Percentiles rank a stretch among this genome's conserved stretches.
phyloP scores from a whole-genome alignment of 441 rosid genomes.

The Croton setiger region DNA sequence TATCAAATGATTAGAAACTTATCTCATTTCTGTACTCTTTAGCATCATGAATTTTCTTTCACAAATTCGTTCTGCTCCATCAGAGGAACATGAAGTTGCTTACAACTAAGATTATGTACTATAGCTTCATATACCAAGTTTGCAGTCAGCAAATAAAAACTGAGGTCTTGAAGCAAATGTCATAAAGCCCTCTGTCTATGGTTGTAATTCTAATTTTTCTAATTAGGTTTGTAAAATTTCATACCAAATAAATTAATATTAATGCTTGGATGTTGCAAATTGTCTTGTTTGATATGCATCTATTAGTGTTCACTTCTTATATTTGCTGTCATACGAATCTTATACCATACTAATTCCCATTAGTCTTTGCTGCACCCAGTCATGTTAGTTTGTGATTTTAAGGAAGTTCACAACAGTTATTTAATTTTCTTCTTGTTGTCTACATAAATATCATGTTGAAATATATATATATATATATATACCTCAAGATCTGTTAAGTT shows the following conservation, averaged over 20 bases:
- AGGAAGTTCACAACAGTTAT: background rate
- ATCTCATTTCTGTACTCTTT: too few relatives aligned
- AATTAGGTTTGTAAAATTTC: background rate
- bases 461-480: too few relatives aligned
- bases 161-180: background rate
- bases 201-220: background rate
- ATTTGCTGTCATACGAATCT: too few relatives aligned
- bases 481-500: conserved; percentile 4
- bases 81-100: background rate
- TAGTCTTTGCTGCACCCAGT: too few relatives aligned
- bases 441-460: background rate
- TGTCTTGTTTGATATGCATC: too few relatives aligned
- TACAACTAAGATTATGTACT: background rate
- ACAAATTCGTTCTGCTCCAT: background rate
- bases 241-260: background rate
- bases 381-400: too few relatives aligned
- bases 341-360: too few relatives aligned
- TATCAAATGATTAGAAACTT: too few relatives aligned
- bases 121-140: background rate
- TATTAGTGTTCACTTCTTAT: too few relatives aligned
- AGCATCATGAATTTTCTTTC: background rate
- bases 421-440: background rate
- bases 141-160: background rate
- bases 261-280: too few relatives aligned
- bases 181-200: background rate